phyloP scores from a whole-genome alignment of 805 yeast species.

The Lipomyces starkeyi region DNA sequence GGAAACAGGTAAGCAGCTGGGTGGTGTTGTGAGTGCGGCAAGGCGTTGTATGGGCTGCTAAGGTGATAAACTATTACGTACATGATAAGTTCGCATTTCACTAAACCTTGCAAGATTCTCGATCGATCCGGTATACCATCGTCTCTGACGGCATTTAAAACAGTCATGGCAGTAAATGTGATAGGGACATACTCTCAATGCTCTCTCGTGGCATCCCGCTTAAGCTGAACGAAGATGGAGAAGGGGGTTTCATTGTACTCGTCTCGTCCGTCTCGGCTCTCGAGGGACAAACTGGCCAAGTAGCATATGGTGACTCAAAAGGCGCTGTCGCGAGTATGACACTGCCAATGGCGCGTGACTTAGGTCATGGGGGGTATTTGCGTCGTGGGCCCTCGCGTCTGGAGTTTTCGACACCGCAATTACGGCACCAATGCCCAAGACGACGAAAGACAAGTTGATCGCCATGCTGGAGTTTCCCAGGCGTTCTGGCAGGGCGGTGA shows the following conservation, averaged over 20 bases:
- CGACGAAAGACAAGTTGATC: slow-evolving; percentile 7
- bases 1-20: slow-evolving; percentile 12
- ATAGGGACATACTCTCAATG: slow-evolving; percentile 25
- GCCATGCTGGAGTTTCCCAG: slow-evolving; percentile 26
- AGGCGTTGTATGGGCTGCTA: slow-evolving; percentile 24
- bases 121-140: slow-evolving; percentile 18
- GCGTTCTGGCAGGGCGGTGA: slow-evolving; percentile 26
- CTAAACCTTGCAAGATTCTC: slow-evolving; percentile 16
- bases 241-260: slow-evolving; percentile 27
- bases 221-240: slow-evolving; percentile 22
- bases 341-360: slow-evolving; percentile 33
- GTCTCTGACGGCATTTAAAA: slow-evolving; percentile 21
- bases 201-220: slow-evolving; percentile 23
- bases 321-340: slow-evolving; percentile 27
- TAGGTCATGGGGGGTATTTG: slow-evolving; percentile 29
- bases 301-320: slow-evolving; percentile 38
- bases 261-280: slow-evolving; percentile 31
- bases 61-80: slow-evolving; percentile 10
- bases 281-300: slow-evolving; percentile 32
- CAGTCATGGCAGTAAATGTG: slow-evolving; percentile 29
- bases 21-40: slow-evolving; percentile 31
- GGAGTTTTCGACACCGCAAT: slow-evolving; percentile 31
- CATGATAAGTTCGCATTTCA: too few species aligned
- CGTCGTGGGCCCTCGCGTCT: slow-evolving; percentile 28
- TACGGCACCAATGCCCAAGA: slow-evolving; percentile 14